Evolutionary conservation across 305 asterid species (phyloP).

Genomic region (Fraxinus sp.): DNA sequence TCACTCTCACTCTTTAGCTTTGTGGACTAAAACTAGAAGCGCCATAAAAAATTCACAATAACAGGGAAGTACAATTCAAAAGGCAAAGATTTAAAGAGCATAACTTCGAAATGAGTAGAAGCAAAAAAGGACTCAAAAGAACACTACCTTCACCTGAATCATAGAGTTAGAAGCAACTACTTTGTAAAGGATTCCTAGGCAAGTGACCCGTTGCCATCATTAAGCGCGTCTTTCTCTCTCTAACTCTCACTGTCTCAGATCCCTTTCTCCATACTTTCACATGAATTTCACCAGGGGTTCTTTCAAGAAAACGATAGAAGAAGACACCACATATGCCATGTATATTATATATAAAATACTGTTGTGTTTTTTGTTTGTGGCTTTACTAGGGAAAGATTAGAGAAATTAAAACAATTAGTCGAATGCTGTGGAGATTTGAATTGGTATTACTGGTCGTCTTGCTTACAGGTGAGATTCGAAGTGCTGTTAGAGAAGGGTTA

Average conservation of each 20-base stretch:
- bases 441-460: neutral
- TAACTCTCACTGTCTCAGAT: constrained; percentile 46
- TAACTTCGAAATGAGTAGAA: constrained; percentile 24
- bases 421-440: constrained; percentile 16
- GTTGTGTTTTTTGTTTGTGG: constrained; percentile 12
- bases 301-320: constrained; percentile 36
- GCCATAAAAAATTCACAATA: neutral
- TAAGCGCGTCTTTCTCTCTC: constrained; percentile 26
- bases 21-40: constrained; percentile 22
- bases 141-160: constrained; percentile 72
- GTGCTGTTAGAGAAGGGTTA: constrained; percentile 19
- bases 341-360: neutral
- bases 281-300: constrained; percentile 65
- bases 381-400: neutral
- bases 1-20: constrained; percentile 6
- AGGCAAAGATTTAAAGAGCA: constrained; percentile 26
- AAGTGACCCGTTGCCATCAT: constrained; percentile 68
- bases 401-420: neutral
- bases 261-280: constrained; percentile 61
- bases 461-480: constrained; percentile 42
- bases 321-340: constrained; percentile 13
- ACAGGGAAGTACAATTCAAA: constrained; percentile 19
- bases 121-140: constrained; percentile 28
- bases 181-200: constrained; percentile 32
- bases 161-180: constrained; percentile 50